These are phyloP conservation scores for Cladosporium sp. DNA, from an alignment of 2,329 filamentous ascomycete genomes.

Conservation along the genomic window DNA sequence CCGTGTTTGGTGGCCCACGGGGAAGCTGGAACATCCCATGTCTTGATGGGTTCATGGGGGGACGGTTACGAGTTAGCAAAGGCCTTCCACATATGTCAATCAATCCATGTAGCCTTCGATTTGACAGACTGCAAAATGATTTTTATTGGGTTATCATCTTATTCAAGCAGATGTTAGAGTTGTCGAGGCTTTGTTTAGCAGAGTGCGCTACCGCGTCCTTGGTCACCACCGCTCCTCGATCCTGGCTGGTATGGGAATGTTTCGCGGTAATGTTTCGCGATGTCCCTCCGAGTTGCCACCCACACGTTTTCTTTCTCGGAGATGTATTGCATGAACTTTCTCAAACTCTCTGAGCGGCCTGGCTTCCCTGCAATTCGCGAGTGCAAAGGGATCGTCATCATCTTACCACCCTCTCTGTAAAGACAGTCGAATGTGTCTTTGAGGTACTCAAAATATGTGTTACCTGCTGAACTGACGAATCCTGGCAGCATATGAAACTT, in stretches of 20 bases:
- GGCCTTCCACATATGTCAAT: too few relatives aligned
- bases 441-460: constrained; percentile 38
- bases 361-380: constrained; percentile 39
- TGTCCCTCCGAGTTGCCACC: constrained; percentile 41
- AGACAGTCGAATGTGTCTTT: constrained; percentile 39
- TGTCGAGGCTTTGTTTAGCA: too few relatives aligned
- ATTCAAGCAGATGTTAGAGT: too few relatives aligned
- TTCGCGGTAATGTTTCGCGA: constrained; percentile 37
- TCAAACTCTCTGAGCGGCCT: constrained; percentile 35
- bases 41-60: too few relatives aligned
- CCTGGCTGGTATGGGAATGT: constrained; percentile 41
- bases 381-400: constrained; percentile 42
- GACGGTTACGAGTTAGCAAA: too few relatives aligned
- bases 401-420: constrained; percentile 39
- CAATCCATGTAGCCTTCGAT: too few relatives aligned
- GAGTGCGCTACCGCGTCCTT: too few relatives aligned
- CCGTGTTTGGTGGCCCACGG: too few relatives aligned
- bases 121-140: too few relatives aligned
- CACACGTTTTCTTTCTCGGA: constrained; percentile 39
- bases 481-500: constrained; percentile 43
- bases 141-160: too few relatives aligned
- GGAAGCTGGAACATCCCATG: too few relatives aligned
- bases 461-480: constrained; percentile 36
- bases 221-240: too few relatives aligned
- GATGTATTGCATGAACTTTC: constrained; percentile 39